phyloP scores from a whole-genome alignment of 2,329 filamentous ascomycete genomes.

The Cadophora malorum region DNA sequence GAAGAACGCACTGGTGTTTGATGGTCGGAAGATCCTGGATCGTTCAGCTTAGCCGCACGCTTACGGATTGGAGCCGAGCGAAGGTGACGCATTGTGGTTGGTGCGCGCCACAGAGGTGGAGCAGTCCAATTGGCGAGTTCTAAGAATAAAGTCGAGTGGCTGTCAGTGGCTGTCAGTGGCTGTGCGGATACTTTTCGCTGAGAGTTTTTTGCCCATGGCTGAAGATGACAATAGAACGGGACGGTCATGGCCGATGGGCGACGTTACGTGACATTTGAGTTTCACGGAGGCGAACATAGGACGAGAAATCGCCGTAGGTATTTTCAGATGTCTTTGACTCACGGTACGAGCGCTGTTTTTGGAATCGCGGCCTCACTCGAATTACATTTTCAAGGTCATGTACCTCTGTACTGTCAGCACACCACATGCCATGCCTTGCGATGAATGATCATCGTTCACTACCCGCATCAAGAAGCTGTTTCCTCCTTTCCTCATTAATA shows the following conservation, averaged over 20 bases:
- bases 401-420: conserved; percentile 8
- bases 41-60: conserved; percentile 16
- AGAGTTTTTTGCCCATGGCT: not conserved
- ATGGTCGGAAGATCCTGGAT: conserved; percentile 4
- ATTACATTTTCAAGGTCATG: not conserved
- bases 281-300: not conserved
- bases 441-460: conserved; percentile 5
- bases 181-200: conserved; percentile 2
- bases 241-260: not conserved
- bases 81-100: not conserved
- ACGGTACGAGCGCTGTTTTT: not conserved
- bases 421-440: not conserved
- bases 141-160: conserved; percentile 16
- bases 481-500: not conserved
- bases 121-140: not conserved
- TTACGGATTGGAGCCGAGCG: not conserved
- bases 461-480: not conserved
- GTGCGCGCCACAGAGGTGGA: conserved; percentile 11
- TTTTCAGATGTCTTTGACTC: not conserved
- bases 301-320: not conserved
- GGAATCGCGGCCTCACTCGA: not conserved
- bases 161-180: conserved; percentile 17
- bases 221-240: conserved; percentile 6
- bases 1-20: conserved; percentile 14
- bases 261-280: conserved; percentile 14